Evolutionary conservation across 257 asterid species (phyloP).

Genomic region (Coffea eugenioides): DNA sequence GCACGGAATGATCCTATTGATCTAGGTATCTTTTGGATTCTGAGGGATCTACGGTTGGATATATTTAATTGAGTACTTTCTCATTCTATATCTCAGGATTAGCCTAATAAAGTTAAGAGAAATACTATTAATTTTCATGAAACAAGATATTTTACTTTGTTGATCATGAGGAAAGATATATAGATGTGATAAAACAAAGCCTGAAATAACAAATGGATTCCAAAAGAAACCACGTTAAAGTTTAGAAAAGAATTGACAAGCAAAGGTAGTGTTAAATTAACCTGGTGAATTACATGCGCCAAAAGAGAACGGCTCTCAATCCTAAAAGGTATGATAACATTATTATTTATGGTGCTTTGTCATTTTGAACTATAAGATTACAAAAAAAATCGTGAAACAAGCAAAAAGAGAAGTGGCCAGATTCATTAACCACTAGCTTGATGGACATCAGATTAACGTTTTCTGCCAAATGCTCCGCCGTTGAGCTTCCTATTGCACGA

Average conservation of each 20-base stretch:
- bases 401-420: background rate
- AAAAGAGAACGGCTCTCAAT: too few species aligned
- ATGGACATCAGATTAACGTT: background rate
- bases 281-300: too few species aligned
- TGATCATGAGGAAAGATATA: too few species aligned
- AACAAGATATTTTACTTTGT: too few species aligned
- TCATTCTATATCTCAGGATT: background rate
- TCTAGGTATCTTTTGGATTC: too few species aligned
- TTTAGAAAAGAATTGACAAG: background rate
- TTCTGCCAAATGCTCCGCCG: background rate
- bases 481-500: too few species aligned
- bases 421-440: background rate
- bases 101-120: background rate
- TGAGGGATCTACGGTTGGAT: too few species aligned
- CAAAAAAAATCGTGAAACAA: background rate
- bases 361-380: too few species aligned
- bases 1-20: background rate
- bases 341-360: too few species aligned
- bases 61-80: too few species aligned
- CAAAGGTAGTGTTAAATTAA: background rate
- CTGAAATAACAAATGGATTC: background rate
- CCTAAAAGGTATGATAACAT: too few species aligned
- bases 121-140: background rate
- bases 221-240: background rate
- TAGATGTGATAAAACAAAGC: background rate